Evolutionary conservation across 208 protist genomes (phyloP), one percentile per base, ranked within the genome.

Genomic region (Acanthamoeba triangularis): DNA sequence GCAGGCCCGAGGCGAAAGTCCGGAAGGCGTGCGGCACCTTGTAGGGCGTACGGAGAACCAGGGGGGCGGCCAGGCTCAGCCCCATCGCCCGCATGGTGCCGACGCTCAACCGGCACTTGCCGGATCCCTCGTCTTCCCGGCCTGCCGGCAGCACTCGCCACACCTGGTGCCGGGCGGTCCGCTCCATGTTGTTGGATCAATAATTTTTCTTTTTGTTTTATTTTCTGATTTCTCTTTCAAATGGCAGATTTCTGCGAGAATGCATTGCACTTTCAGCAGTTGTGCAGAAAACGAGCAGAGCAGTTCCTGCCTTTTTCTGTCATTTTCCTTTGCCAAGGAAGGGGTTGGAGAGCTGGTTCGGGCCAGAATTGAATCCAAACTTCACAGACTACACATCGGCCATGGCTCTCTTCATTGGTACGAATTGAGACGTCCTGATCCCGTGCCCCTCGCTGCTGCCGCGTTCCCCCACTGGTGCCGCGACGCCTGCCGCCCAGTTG

Each of bases 351-450:
- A 5, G 3, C 49, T 28, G 14, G 1, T 47, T 44, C 23, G 7
- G 16, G 61, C n/a, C 61, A 35, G 63, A 28, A 33, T 74, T 37
- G 11, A 74, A 30, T 20, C 18, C 0, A 23, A 33, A 74, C 30
- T 3, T 13, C 8, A 49, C 5, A 80, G 14, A 6, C 35, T 1
- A 41, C 41, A 49, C 72, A 80, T 49, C 72, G 23, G n/a, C 35
- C 35, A 80, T 80, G 72, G 72, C 72, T 80, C 72, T 80, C 37
- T 80, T 80, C 72, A 80, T 80, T 47, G 72, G 72, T 80, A 80
- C 72, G 63, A 80, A 28, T n/a, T 49, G 13, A 10, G n/a, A 10
- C 28, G 41, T 20, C 72, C 30, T 80, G 20, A 47, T 28, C 72
- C 63, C 33, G n/a, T 72, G 23, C 63, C 63, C 4, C 63, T 72